phyloP scores from a whole-genome alignment of 2,329 filamentous ascomycete species.

The Phaeophleospora eucalypticola region DNA sequence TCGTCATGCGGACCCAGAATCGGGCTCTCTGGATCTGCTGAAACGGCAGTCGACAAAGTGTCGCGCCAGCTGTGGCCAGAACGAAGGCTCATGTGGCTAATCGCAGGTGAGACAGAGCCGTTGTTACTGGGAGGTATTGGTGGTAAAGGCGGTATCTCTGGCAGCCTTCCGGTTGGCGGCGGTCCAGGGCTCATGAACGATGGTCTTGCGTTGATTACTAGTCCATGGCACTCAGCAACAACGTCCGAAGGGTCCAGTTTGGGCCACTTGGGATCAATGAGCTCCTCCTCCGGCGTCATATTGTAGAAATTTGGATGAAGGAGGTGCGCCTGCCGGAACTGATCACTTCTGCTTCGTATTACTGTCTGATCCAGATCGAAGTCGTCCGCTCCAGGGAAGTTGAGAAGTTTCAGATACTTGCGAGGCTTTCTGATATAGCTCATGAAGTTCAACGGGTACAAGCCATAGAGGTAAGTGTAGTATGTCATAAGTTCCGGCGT shows the following conservation, averaged over 20 bases:
- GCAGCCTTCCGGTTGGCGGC: constrained; percentile 44
- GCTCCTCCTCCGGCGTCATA: constrained; percentile 73
- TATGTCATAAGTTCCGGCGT: constrained; percentile 68
- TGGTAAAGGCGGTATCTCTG: constrained; percentile 42
- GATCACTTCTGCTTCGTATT: constrained; percentile 70
- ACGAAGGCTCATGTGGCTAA: constrained; percentile 29
- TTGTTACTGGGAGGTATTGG: constrained; percentile 29
- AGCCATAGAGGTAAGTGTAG: constrained; percentile 76
- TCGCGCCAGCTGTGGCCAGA: constrained; percentile 50
- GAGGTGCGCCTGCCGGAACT: constrained; percentile 67
- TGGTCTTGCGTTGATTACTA: constrained; percentile 51
- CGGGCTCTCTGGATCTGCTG: constrained; percentile 56
- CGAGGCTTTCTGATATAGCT: constrained; percentile 80
- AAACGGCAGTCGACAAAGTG: constrained; percentile 50
- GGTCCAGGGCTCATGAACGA: constrained; percentile 45
- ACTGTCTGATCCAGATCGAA: constrained; percentile 75
- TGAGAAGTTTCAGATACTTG: constrained; percentile 69
- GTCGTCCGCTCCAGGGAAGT: constrained; percentile 66
- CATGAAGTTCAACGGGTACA: constrained; percentile 83
- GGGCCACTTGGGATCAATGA: constrained; percentile 73
- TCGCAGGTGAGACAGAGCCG: constrained; percentile 28
- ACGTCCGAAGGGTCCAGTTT: constrained; percentile 76
- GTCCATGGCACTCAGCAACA: constrained; percentile 70
- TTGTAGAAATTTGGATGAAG: constrained; percentile 83
- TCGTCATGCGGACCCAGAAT: constrained; percentile 48